Evolutionary conservation across 208 protist species (phyloP).

Genomic region (Leishmania aethiopica): DNA sequence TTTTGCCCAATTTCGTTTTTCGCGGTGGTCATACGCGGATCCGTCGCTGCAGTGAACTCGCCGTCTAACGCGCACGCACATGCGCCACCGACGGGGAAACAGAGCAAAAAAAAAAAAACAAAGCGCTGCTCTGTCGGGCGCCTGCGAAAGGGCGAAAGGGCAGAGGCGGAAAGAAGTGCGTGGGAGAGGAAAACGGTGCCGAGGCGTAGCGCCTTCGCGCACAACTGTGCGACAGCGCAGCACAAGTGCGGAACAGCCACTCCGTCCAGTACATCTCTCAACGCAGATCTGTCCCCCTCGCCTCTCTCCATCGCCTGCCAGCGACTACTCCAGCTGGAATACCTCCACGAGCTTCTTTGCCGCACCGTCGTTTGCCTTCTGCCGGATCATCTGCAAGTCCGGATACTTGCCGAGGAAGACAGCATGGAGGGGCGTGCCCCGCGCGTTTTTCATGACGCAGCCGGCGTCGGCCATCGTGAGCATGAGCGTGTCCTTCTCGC

Average conservation of each 20-base stretch:
- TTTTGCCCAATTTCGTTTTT: neutral
- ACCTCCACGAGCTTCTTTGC: conserved; percentile 42
- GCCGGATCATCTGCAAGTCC: conserved; percentile 41
- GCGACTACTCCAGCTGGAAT: conserved; percentile 14
- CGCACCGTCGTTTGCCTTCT: conserved; percentile 40
- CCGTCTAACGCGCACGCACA: neutral
- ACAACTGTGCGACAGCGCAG: neutral
- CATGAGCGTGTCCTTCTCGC: conserved; percentile 51
- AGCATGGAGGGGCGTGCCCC: conserved; percentile 20
- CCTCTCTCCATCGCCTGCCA: neutral
- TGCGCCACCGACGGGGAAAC: neutral
- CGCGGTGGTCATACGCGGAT: neutral
- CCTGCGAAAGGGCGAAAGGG: neutral
- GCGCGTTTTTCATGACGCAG: conserved; percentile 51
- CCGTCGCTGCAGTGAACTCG: neutral
- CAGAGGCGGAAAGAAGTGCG: no score
- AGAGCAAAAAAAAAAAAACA: neutral
- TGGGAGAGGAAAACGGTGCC: no score
- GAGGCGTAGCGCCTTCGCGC: no score
- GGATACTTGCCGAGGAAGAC: conserved; percentile 29
- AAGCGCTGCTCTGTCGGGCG: neutral
- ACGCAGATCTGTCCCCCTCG: neutral
- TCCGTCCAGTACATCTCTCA: neutral
- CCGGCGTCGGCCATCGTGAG: conserved; percentile 32
- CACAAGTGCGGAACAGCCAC: neutral